phyloP scores from a whole-genome alignment of 2,329 filamentous ascomycete genomes.

The Alternaria dauci region DNA sequence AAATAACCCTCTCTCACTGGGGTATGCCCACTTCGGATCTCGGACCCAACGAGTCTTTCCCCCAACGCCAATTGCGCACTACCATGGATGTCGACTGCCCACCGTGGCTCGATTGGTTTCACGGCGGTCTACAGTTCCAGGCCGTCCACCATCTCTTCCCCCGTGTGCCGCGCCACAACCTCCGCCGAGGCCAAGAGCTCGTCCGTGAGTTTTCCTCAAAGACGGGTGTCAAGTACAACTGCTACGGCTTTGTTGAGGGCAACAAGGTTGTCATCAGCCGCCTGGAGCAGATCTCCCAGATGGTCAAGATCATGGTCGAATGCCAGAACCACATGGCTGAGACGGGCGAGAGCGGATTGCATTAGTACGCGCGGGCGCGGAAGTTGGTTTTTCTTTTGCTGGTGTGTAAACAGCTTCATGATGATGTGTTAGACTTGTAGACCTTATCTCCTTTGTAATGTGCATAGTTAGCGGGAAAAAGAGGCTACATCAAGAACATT shows the following conservation, averaged over 20 bases:
- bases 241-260: constrained; percentile 84
- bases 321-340: constrained; percentile 52
- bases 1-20: constrained; percentile 92
- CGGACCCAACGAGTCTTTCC: constrained; percentile 83
- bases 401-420: constrained; percentile 3
- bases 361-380: constrained; percentile 22
- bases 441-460: constrained; percentile 6
- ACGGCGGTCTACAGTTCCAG: constrained; percentile 89
- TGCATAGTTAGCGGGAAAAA: constrained; percentile 3
- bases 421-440: constrained; percentile 5
- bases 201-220: constrained; percentile 84
- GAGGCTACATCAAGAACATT: neutral
- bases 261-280: constrained; percentile 81
- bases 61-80: constrained; percentile 88
- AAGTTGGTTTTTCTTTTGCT: neutral
- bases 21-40: constrained; percentile 91
- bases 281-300: constrained; percentile 79
- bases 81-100: constrained; percentile 95
- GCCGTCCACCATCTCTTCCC: constrained; percentile 88
- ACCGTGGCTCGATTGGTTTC: constrained; percentile 85
- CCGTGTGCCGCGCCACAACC: constrained; percentile 83
- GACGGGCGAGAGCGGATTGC: constrained; percentile 50
- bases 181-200: constrained; percentile 75
- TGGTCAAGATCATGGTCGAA: constrained; percentile 66
- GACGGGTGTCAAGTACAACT: constrained; percentile 82